These are phyloP conservation scores for Nepenthes mirabilis DNA, from an alignment of 148 eudicot genomes.

Conservation along the genomic window DNA sequence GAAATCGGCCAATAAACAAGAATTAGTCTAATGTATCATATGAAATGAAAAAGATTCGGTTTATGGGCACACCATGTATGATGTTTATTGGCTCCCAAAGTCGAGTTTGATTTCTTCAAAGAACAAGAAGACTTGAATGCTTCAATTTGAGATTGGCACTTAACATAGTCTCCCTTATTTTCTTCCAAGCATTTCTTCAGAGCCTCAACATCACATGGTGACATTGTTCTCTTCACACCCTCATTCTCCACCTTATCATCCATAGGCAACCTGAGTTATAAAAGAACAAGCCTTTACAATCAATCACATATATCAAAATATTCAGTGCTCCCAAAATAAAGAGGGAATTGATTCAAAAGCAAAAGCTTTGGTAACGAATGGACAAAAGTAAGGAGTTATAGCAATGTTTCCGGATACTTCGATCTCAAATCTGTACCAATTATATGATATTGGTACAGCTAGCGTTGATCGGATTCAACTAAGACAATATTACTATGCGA, in stretches of 20 bases:
- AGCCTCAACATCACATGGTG: slow-evolving; percentile 76
- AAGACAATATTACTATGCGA: too few species aligned
- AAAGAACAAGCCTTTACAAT: too few species aligned
- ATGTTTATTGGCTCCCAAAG: neutral
- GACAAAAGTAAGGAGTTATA: too few species aligned
- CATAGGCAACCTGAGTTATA: slow-evolving; percentile 6
- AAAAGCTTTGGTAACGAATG: too few species aligned
- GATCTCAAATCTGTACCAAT: too few species aligned
- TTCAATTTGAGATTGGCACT: slow-evolving; percentile 74
- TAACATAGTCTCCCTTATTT: slow-evolving; percentile 68
- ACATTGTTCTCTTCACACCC: slow-evolving; percentile 34
- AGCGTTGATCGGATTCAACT: too few species aligned
- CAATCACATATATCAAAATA: too few species aligned
- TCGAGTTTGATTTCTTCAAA: slow-evolving; percentile 22
- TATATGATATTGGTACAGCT: too few species aligned
- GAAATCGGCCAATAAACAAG: too few species aligned
- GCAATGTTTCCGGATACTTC: too few species aligned
- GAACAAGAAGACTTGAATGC: slow-evolving; percentile 81
- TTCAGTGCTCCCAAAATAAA: too few species aligned
- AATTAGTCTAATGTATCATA: neutral
- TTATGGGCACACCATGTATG: neutral
- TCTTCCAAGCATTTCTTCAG: slow-evolving; percentile 82
- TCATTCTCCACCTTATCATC: slow-evolving; percentile 20
- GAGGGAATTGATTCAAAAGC: too few species aligned
- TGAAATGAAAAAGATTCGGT: neutral